phyloP scores from a whole-genome alignment of 75 land plant species.

The Chamaecyparis obtusa region DNA sequence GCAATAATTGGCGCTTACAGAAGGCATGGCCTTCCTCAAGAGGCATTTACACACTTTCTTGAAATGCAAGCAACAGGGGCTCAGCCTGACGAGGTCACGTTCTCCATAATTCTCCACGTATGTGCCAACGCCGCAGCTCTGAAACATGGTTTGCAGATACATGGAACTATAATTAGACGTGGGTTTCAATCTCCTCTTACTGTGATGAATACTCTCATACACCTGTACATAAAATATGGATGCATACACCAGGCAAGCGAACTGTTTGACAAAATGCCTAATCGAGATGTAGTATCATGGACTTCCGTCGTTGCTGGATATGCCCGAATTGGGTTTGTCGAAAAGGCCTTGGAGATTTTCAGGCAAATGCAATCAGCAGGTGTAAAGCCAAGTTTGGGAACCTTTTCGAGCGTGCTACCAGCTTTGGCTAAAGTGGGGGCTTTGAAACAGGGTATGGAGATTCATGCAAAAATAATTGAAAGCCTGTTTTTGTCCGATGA shows the following conservation, averaged over 20 bases:
- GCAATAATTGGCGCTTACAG: constrained; percentile 34
- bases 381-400: too few relatives aligned
- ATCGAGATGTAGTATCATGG: constrained; percentile 35
- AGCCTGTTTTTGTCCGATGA: too few relatives aligned
- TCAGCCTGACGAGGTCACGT: constrained; percentile 37
- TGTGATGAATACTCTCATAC: constrained; percentile 29
- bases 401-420: too few relatives aligned
- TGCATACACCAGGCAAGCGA: constrained; percentile 20
- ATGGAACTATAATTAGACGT: constrained; percentile 21
- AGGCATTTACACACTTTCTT: constrained; percentile 25
- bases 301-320: constrained; percentile 45
- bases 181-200: constrained; percentile 21
- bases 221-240: constrained; percentile 39
- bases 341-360: constrained; percentile 38
- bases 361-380: constrained; percentile 9
- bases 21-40: constrained; percentile 6
- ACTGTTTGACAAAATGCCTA: constrained; percentile 16
- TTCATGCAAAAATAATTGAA: too few relatives aligned
- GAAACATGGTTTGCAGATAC: constrained; percentile 17
- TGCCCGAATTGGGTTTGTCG: constrained; percentile 24
- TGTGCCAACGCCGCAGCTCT: constrained; percentile 10
- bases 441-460: too few relatives aligned
- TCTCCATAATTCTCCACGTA: constrained; percentile 31
- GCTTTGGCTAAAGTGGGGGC: too few relatives aligned
- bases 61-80: constrained; percentile 37